Base-by-base conservation (phyloP, 2,329 filamentous ascomycete genomes). In the Blastomyces silverae region DNA sequence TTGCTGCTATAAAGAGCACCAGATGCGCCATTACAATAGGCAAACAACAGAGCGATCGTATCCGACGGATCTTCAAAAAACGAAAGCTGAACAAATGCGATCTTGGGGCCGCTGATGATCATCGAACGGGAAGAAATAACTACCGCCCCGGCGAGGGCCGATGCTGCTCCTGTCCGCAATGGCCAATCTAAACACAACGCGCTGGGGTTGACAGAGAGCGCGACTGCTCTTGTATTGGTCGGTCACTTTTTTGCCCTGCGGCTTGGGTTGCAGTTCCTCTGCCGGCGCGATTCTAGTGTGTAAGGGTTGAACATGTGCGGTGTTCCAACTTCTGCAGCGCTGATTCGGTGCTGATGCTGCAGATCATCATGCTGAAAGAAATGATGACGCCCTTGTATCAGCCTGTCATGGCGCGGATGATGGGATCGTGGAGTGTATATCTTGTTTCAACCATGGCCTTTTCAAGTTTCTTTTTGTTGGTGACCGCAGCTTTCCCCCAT, bases 41-140 rank as follows among this genome's bases (percentile, higher is more conserved):
- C 37, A 15, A 10, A 31, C 31, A 34, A 39, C 3, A 34, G n/a
- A 39, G 34, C 20, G 13, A 57, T 34, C 15, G 25, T 10, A 31
- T 17, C 28, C 11, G 34, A 56, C 10, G 53, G 28, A 39, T 20
- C 53, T 13, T 2, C 15, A 31, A 6, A 37, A 31, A 57, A 11
- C 31, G 20, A 20, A 22, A 39, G 55, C 8, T 15, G 31, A 22
- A 11, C 17, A 31, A 37, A 57, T 57, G 55, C 31, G 55, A 57
- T 46, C 55, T 20, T 31, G 17, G 55, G 10, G 55, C 55, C 34
- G 17, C 55, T 17, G 55, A 39, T 37, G 55, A 57, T 57, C 55
- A 37, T 20, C 55, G 50, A 22, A 53, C 25, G 25, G 10, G 22
- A 53, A 52, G 5, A 20, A n/a, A 6, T 34, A n/a, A n/a, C n/a